Evolutionary conservation across 805 yeast genomes (phyloP).

Genomic region (Metschnikowia kofuensis): DNA sequence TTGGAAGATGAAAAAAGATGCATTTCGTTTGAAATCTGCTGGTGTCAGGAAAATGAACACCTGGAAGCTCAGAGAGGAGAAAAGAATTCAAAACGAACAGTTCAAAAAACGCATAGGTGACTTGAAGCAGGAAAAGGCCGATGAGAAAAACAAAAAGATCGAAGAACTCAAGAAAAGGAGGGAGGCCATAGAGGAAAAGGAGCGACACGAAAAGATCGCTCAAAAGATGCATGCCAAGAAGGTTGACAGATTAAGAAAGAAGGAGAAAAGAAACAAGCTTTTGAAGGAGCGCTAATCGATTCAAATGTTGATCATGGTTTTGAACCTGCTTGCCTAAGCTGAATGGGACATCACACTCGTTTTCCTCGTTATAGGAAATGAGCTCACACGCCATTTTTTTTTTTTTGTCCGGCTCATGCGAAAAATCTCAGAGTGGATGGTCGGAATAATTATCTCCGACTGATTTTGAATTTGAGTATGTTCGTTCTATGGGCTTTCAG

Average conservation of each 20-base stretch:
- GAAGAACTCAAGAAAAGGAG: slow-evolving; percentile 67
- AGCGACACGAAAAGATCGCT: slow-evolving; percentile 79
- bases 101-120: slow-evolving; percentile 67
- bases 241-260: slow-evolving; percentile 83
- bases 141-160: slow-evolving; percentile 50
- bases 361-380: no score
- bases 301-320: no score
- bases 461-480: no score
- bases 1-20: slow-evolving; percentile 69
- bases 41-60: slow-evolving; percentile 52
- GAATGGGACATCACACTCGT: no score
- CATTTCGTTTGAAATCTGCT: slow-evolving; percentile 59
- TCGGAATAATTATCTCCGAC: no score
- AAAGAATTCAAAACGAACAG: slow-evolving; percentile 62
- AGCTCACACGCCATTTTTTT: no score
- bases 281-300: slow-evolving; percentile 72
- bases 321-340: no score
- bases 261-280: slow-evolving; percentile 92
- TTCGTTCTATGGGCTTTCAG: no score
- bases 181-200: slow-evolving; percentile 82
- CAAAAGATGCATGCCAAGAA: slow-evolving; percentile 88
- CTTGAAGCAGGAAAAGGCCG: slow-evolving; percentile 75
- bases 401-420: no score
- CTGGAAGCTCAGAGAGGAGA: slow-evolving; percentile 67
- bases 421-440: no score